Evolutionary conservation across 495 filamentous ascomycete genomes (phyloP).

Genomic region (Lasiosphaeria miniovina): DNA sequence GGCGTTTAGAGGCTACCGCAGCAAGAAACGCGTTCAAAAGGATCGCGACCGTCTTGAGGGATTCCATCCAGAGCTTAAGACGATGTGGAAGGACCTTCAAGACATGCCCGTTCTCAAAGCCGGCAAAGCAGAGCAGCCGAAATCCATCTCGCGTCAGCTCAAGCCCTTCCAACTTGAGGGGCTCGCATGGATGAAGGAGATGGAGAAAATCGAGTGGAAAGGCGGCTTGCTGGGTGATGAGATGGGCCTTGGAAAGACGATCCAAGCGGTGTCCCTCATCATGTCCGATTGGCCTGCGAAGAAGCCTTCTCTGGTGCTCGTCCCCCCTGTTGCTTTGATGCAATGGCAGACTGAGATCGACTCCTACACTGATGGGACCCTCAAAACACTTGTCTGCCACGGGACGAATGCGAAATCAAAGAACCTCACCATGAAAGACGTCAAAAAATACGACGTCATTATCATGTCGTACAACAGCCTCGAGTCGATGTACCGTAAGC

Average conservation of each 20-base stretch:
- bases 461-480: constrained; percentile 95
- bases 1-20: constrained; percentile 25
- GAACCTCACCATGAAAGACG: constrained; percentile 63
- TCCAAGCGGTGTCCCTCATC: constrained; percentile 92
- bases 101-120: constrained; percentile 62
- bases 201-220: constrained; percentile 80
- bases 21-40: constrained; percentile 22
- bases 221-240: constrained; percentile 92
- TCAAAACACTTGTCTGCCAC: constrained; percentile 87
- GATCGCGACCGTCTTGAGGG: constrained; percentile 53
- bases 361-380: constrained; percentile 82
- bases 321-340: constrained; percentile 93
- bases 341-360: constrained; percentile 95
- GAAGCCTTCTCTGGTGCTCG: constrained; percentile 79
- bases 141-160: constrained; percentile 71
- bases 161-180: constrained; percentile 94
- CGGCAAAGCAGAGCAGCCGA: constrained; percentile 69
- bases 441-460: constrained; percentile 83
- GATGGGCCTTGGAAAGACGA: constrained; percentile 98
- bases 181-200: constrained; percentile 85
- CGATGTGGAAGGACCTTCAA: constrained; percentile 80
- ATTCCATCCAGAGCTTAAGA: constrained; percentile 71
- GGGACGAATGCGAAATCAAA: constrained; percentile 82
- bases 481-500: constrained; percentile 86
- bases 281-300: constrained; percentile 93